These are phyloP conservation scores for Calonectria honghensis DNA, from an alignment of 2,329 filamentous ascomycete genomes.

Conservation along the genomic window DNA sequence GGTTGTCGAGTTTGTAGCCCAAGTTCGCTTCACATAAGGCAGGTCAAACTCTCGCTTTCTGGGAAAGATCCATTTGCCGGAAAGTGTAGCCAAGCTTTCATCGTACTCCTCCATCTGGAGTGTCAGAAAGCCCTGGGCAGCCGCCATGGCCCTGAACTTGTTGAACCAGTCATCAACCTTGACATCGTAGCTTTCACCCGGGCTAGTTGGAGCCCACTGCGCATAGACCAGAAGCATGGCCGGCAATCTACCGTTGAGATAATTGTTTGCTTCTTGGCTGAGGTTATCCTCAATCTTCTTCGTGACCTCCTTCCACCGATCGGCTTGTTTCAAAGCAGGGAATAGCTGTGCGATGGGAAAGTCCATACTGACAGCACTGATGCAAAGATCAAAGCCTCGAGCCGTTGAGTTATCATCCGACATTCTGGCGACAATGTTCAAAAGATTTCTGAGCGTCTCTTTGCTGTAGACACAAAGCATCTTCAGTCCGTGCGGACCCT, in stretches of 20 bases:
- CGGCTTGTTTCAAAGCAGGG: neutral
- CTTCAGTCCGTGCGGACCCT: neutral
- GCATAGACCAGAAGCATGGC: neutral
- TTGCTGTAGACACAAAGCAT: neutral
- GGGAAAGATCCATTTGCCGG: neutral
- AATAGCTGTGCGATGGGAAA: neutral
- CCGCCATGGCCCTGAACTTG: neutral
- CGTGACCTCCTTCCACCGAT: neutral
- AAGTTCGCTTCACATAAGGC: neutral
- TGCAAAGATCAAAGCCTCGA: neutral
- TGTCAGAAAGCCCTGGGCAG: neutral
- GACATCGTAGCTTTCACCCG: neutral
- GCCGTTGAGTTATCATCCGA: neutral
- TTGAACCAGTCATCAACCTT: neutral
- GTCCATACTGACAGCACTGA: neutral
- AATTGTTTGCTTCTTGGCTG: too few species aligned
- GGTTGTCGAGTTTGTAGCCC: neutral
- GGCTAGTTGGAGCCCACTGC: neutral
- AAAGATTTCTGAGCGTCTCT: neutral
- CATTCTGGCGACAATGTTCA: neutral
- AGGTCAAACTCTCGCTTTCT: constrained; percentile 15
- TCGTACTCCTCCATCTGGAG: neutral
- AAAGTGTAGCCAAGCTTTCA: neutral
- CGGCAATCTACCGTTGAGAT: neutral
- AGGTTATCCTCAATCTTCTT: neutral